Conservation (phyloP, 2,329 filamentous ascomycete genomes). For the Rhynchosporium graminicola region DNA sequence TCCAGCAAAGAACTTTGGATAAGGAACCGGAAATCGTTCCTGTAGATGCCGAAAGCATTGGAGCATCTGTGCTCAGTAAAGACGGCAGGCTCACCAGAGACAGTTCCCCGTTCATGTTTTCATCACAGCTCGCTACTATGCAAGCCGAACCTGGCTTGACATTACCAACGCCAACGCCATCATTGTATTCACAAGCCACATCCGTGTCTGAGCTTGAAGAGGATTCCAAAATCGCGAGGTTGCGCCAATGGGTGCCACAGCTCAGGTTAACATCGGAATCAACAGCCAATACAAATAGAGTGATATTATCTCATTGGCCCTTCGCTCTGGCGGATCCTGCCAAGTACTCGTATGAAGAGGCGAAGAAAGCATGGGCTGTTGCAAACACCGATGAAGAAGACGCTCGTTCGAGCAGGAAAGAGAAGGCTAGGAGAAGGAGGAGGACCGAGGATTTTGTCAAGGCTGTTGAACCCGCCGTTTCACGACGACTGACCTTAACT, state of each 20-base stretch:
- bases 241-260: slow-evolving; percentile 42
- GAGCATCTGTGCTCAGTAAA: slow-evolving; percentile 16
- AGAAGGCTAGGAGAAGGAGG: slow-evolving; percentile 35
- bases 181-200: slow-evolving; percentile 34
- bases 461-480: slow-evolving; percentile 42
- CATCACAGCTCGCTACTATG: slow-evolving; percentile 27
- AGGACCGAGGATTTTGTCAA: slow-evolving; percentile 36
- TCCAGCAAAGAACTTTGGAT: slow-evolving; percentile 25
- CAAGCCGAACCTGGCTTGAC: slow-evolving; percentile 19
- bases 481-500: slow-evolving; percentile 45
- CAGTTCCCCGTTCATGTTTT: slow-evolving; percentile 28
- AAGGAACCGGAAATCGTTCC: not conserved
- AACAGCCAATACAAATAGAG: slow-evolving; percentile 29
- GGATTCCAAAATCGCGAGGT: slow-evolving; percentile 40
- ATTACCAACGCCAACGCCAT: slow-evolving; percentile 34
- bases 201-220: slow-evolving; percentile 33
- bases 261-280: slow-evolving; percentile 37
- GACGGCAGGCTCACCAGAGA: slow-evolving; percentile 22
- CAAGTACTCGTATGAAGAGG: slow-evolving; percentile 39
- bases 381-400: slow-evolving; percentile 31
- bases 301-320: slow-evolving; percentile 42
- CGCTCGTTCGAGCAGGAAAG: slow-evolving; percentile 27
- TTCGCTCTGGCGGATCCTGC: slow-evolving; percentile 41
- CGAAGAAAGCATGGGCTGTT: slow-evolving; percentile 22
- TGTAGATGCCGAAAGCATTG: slow-evolving; percentile 12